Conservation (phyloP, 169 alveolate species). For the Plasmodium vinckei region DNA sequence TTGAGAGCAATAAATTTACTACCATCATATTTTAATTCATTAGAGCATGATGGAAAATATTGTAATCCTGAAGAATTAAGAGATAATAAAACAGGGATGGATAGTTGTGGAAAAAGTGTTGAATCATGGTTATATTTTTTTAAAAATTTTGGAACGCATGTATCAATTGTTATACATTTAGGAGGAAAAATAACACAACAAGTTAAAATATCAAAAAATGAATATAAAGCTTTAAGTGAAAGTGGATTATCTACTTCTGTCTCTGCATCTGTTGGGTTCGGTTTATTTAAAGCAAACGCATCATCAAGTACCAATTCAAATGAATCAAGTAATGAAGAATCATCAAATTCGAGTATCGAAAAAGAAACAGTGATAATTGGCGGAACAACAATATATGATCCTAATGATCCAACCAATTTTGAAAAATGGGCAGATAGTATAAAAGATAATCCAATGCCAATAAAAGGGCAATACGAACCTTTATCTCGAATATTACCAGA, state of each 20-base stretch:
- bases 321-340: conserved; percentile 21
- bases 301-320: conserved; percentile 50
- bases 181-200: conserved; percentile 90
- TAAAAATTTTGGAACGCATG: conserved; percentile 88
- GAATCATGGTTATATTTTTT: conserved; percentile 87
- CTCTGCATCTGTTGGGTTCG: conserved; percentile 52
- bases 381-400: conserved; percentile 83
- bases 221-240: conserved; percentile 79
- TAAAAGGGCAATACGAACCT: conserved; percentile 81
- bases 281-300: conserved; percentile 46
- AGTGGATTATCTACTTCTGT: conserved; percentile 80
- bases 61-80: conserved; percentile 77
- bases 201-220: conserved; percentile 83
- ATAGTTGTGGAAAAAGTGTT: conserved; percentile 80
- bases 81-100: conserved; percentile 72
- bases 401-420: conserved; percentile 79
- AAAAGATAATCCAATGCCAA: conserved; percentile 86
- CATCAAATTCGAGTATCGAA: conserved; percentile 73
- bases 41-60: conserved; percentile 75
- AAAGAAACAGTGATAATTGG: conserved; percentile 84
- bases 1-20: conserved; percentile 79
- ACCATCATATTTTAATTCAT: conserved; percentile 82
- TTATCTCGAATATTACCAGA: conserved; percentile 77
- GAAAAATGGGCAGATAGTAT: conserved; percentile 82
- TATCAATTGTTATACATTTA: conserved; percentile 84